Conservation (phyloP, 2,329 filamentous ascomycete genomes). For the Alternaria sp. region DNA sequence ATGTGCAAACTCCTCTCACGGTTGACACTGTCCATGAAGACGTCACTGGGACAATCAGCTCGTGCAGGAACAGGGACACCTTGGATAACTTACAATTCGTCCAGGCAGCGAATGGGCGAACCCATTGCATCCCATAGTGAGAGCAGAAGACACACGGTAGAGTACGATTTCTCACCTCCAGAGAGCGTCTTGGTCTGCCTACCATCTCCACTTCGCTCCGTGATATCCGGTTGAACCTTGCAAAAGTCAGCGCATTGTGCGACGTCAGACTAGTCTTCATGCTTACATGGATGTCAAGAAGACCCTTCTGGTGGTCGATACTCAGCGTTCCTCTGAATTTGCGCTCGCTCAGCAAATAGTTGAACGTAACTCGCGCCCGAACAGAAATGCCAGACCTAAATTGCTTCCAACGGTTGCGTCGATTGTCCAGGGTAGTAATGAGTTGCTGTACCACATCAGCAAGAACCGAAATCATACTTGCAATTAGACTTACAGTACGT, state of each 20-base stretch:
- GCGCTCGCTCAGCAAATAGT: slow-evolving; percentile 86
- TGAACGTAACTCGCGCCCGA: slow-evolving; percentile 85
- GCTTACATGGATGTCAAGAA: slow-evolving; percentile 76
- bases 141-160: slow-evolving; percentile 90
- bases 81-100: slow-evolving; percentile 75
- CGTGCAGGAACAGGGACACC: neutral
- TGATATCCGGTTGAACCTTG: slow-evolving; percentile 72
- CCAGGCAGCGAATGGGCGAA: slow-evolving; percentile 89
- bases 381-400: slow-evolving; percentile 88
- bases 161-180: slow-evolving; percentile 97
- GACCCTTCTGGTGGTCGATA: slow-evolving; percentile 77
- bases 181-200: slow-evolving; percentile 91
- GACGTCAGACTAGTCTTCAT: neutral
- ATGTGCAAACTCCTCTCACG: slow-evolving; percentile 91
- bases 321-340: slow-evolving; percentile 84
- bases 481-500: slow-evolving; percentile 28
- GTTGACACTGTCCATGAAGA: slow-evolving; percentile 99
- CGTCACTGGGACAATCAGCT: slow-evolving; percentile 65
- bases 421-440: slow-evolving; percentile 69
- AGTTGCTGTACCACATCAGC: slow-evolving; percentile 54
- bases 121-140: slow-evolving; percentile 99
- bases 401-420: slow-evolving; percentile 76
- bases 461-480: neutral
- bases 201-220: slow-evolving; percentile 72
- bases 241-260: slow-evolving; percentile 12